Conservation (phyloP, 75 land plant genomes). For the Sequoia sempervirens region DNA sequence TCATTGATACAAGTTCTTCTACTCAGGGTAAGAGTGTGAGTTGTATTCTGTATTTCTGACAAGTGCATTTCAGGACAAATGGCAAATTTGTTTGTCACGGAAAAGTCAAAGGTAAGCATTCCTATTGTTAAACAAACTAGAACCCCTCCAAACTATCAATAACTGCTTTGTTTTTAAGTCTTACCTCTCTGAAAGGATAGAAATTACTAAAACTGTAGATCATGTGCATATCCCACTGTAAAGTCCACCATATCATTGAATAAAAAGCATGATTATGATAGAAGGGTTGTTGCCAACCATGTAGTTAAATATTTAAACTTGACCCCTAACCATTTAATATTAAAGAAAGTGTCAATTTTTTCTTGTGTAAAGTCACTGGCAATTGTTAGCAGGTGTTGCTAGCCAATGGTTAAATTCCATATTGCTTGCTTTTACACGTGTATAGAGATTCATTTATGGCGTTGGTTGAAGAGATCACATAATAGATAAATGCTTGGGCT, state of each 20-base stretch:
- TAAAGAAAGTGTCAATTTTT: not conserved
- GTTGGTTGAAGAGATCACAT: not conserved
- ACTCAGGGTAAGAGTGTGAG: too few species aligned
- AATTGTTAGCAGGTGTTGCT: not conserved
- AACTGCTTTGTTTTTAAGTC: not conserved
- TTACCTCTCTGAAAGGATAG: not conserved
- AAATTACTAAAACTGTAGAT: not conserved
- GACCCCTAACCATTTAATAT: not conserved
- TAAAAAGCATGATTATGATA: not conserved
- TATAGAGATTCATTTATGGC: too few species aligned
- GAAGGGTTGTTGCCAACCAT: not conserved
- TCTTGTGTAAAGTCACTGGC: not conserved
- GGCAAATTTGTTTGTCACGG: too few species aligned
- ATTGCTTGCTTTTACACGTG: not conserved
- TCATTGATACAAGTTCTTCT: too few species aligned
- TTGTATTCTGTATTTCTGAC: too few species aligned
- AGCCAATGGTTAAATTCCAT: not conserved
- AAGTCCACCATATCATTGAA: not conserved
- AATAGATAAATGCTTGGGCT: not conserved
- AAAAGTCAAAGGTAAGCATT: too few species aligned
- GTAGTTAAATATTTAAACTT: not conserved
- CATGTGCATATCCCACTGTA: not conserved
- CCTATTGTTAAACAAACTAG: not conserved
- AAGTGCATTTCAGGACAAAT: too few species aligned
- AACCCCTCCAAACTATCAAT: not conserved